Evolutionary conservation across 192 early-diverging fungal species (phyloP).

Genomic region (Umbelopsis vinacea): DNA sequence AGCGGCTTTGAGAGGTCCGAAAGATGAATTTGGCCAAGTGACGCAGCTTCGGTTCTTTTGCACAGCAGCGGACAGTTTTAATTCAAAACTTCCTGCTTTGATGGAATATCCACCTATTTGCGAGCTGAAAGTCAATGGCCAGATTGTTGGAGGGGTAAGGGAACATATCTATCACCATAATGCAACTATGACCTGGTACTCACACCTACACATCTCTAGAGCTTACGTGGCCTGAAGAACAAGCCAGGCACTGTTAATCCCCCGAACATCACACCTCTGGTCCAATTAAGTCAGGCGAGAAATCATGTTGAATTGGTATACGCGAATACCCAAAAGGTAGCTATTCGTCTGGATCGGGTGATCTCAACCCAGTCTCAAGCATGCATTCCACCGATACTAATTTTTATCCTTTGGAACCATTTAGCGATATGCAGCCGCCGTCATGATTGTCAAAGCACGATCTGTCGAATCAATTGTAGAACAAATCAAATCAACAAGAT

Average conservation of each 20-base stretch:
- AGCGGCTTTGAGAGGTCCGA: background rate
- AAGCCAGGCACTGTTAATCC: slow-evolving; percentile 62
- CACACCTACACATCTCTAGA: slow-evolving; percentile 30
- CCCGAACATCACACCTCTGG: slow-evolving; percentile 54
- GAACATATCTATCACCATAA: background rate
- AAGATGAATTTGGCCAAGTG: background rate
- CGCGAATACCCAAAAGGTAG: slow-evolving; percentile 56
- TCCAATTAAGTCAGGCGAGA: slow-evolving; percentile 26
- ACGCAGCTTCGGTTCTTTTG: slow-evolving; percentile 49
- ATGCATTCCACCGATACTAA: background rate
- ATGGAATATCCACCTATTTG: slow-evolving; percentile 55
- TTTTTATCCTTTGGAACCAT: background rate
- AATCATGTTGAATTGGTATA: slow-evolving; percentile 60
- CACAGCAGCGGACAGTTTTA: slow-evolving; percentile 27
- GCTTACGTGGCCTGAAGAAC: slow-evolving; percentile 57
- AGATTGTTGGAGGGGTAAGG: slow-evolving; percentile 44
- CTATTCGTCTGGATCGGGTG: background rate
- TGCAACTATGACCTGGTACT: background rate
- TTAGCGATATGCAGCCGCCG: slow-evolving; percentile 47
- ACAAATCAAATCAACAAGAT: slow-evolving; percentile 43
- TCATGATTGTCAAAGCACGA: slow-evolving; percentile 47
- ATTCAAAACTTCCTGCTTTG: slow-evolving; percentile 21
- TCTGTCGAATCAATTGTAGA: slow-evolving; percentile 48
- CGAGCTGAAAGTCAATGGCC: slow-evolving; percentile 52
- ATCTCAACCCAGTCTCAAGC: background rate